Evolutionary conservation across 1,284 basidiomycete genomes (phyloP).

Genomic region (Ganoderma lucidum): DNA sequence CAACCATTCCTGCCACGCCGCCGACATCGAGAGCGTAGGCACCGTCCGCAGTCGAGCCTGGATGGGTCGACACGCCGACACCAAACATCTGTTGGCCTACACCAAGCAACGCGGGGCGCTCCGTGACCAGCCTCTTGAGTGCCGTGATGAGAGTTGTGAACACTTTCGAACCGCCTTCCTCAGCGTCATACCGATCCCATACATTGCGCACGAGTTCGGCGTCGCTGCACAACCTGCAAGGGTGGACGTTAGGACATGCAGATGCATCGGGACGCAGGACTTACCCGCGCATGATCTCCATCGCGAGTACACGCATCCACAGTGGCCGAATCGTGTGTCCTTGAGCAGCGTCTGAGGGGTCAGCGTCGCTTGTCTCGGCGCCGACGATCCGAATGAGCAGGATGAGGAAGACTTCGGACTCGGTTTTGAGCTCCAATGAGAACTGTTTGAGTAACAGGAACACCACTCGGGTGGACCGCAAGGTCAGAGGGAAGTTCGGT

Average conservation of each 20-base stretch:
- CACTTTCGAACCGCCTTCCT: conserved; percentile 69
- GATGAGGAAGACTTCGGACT: conserved; percentile 87
- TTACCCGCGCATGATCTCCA: conserved; percentile 91
- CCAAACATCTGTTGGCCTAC: conserved; percentile 83
- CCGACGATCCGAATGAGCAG: conserved; percentile 82
- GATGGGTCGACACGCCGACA: conserved; percentile 61
- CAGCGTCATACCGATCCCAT: conserved; percentile 84
- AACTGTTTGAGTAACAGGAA: conserved; percentile 95
- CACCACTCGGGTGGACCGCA: conserved; percentile 92
- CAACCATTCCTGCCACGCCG: conserved; percentile 84
- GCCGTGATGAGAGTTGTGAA: conserved; percentile 85
- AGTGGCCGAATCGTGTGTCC: conserved; percentile 58
- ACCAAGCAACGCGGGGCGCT: conserved; percentile 87
- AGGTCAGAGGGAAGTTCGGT: conserved; percentile 86
- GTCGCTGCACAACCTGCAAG: conserved; percentile 78
- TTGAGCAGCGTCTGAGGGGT: conserved; percentile 37
- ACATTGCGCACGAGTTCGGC: conserved; percentile 82
- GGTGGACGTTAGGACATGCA: conserved; percentile 14
- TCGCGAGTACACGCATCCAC: conserved; percentile 91
- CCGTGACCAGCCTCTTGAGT: conserved; percentile 85
- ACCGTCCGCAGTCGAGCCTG: conserved; percentile 40
- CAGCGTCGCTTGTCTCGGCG: conserved; percentile 58
- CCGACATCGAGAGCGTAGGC: conserved; percentile 67
- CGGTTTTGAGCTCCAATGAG: conserved; percentile 78
- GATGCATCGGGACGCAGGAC: conserved; percentile 26